Evolutionary conservation across 306 rosid species (phyloP).

Genomic region (Quercus mongolica): DNA sequence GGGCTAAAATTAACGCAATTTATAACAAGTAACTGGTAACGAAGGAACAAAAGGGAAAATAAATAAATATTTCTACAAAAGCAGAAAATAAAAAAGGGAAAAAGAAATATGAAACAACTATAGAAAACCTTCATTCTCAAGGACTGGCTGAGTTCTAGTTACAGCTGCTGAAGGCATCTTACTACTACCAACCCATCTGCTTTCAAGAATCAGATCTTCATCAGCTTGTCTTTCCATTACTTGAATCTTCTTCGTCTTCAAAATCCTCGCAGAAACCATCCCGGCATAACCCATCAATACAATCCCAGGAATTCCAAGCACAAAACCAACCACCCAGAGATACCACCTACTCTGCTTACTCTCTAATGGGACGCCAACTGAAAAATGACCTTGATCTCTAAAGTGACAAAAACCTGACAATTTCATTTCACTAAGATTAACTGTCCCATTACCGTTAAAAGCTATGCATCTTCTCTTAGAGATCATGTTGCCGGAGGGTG

Average conservation of each 20-base stretch:
- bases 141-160: conserved; percentile 72
- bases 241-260: conserved; percentile 58
- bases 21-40: conserved; percentile 10
- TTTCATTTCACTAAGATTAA: conserved; percentile 47
- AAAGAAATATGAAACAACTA: conserved; percentile 11
- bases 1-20: conserved; percentile 3
- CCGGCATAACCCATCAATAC: conserved; percentile 42
- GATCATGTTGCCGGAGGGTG: conserved; percentile 15
- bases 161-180: conserved; percentile 78
- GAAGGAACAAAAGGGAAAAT: neutral
- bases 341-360: conserved; percentile 37
- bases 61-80: neutral
- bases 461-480: conserved; percentile 49
- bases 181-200: conserved; percentile 66
- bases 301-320: conserved; percentile 44
- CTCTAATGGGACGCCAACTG: conserved; percentile 44
- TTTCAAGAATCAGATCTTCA: conserved; percentile 66
- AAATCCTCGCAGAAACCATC: conserved; percentile 30
- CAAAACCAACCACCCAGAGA: conserved; percentile 53
- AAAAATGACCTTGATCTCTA: conserved; percentile 61
- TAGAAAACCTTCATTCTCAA: conserved; percentile 41
- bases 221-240: conserved; percentile 63
- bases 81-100: neutral
- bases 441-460: conserved; percentile 50
- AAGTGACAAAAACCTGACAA: conserved; percentile 44